Percentiles rank a stretch among this genome's conserved stretches.
Conservation (phyloP, 2,329 filamentous ascomycete genomes). For the Ceratocystis harringtonii region DNA sequence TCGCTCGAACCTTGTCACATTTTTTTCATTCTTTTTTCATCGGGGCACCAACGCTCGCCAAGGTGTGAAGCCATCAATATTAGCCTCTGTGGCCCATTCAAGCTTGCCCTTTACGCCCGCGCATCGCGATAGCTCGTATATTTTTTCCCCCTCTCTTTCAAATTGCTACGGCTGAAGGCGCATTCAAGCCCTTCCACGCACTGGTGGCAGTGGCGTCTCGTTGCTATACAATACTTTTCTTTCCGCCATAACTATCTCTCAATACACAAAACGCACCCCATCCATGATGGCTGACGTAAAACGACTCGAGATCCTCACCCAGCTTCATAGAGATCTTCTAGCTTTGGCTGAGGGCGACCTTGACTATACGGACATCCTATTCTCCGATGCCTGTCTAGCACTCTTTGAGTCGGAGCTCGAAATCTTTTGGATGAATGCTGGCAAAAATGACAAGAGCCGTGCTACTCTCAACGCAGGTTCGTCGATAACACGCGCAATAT, state of each 20-base stretch:
- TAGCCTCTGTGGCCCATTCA: not conserved
- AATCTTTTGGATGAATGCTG: conserved; percentile 56
- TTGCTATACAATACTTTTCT: not conserved
- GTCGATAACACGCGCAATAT: conserved; percentile 19
- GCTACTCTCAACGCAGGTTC: conserved; percentile 53
- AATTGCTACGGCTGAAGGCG: not conserved
- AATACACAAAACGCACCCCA: conserved; percentile 17
- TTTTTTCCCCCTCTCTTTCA: not conserved
- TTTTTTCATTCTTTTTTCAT: not conserved
- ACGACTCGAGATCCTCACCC: conserved; percentile 62
- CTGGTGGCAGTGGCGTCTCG: not conserved
- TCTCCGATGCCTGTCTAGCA: conserved; percentile 53
- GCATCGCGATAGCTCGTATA: too few relatives aligned
- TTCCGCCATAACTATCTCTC: too few relatives aligned
- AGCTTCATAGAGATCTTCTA: conserved; percentile 72
- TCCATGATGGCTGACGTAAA: conserved; percentile 56
- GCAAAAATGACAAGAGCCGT: conserved; percentile 61
- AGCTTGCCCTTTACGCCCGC: not conserved
- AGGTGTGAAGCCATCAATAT: not conserved
- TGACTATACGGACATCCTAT: conserved; percentile 47
- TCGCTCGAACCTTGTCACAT: not conserved
- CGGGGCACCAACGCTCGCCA: not conserved
- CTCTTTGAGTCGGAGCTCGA: conserved; percentile 59
- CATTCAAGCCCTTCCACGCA: not conserved
- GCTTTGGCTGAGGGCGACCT: conserved; percentile 55